These are phyloP conservation scores for Fusarium sp. DNA, from an alignment of 2,329 filamentous ascomycete species.

Conservation along the genomic window DNA sequence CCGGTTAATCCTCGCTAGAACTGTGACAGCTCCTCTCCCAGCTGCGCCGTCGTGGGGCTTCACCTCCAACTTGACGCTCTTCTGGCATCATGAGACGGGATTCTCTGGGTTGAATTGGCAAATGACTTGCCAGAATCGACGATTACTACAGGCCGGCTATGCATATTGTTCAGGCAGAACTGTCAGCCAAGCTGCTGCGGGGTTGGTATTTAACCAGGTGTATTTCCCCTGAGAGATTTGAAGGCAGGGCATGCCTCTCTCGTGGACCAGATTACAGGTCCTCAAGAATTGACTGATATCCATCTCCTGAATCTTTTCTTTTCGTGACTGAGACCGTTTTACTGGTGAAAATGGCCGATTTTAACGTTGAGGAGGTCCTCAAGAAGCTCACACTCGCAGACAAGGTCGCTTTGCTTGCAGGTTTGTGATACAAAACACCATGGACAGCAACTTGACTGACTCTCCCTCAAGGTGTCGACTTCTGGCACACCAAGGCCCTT, in stretches of 20 bases:
- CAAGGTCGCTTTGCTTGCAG: conserved; percentile 66
- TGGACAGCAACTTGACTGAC: not conserved
- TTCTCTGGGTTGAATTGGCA: conserved; percentile 23
- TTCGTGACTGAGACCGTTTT: not conserved
- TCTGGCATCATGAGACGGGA: conserved; percentile 39
- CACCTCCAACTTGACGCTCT: conserved; percentile 29
- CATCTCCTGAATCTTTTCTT: not conserved
- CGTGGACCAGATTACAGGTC: not conserved
- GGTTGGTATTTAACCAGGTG: conserved; percentile 35
- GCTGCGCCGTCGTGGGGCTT: conserved; percentile 39
- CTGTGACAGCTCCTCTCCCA: conserved; percentile 3
- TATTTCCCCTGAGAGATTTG: not conserved
- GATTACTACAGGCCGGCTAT: conserved; percentile 1
- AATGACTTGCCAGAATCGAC: conserved; percentile 18
- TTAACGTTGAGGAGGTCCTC: conserved; percentile 66
- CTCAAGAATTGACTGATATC: conserved; percentile 20
- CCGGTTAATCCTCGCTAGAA: conserved; percentile 25
- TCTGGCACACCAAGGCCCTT: conserved; percentile 76
- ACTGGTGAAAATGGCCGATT: conserved; percentile 57
- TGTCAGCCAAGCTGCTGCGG: conserved; percentile 22
- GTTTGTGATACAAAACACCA: conserved; percentile 46
- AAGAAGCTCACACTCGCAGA: conserved; percentile 65
- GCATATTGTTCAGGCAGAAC: conserved; percentile 37
- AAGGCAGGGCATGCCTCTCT: conserved; percentile 3
- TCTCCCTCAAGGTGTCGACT: conserved; percentile 66